Evolutionary conservation across 1,139 yeast genomes (phyloP).

Genomic region (Protomyces inouyei): DNA sequence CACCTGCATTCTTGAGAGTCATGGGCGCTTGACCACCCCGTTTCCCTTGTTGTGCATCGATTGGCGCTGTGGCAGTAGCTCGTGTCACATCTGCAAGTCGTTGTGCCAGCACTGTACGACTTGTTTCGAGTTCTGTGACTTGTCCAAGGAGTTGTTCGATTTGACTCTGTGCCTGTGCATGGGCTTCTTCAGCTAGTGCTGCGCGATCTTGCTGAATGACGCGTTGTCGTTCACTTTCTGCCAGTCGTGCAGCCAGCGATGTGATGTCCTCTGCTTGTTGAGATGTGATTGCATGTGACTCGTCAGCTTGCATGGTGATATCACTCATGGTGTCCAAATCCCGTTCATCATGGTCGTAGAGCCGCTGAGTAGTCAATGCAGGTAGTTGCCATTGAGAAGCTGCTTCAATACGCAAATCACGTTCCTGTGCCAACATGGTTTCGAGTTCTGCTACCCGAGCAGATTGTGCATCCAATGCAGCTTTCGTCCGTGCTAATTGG

Average conservation of each 20-base stretch:
- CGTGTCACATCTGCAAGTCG: background rate
- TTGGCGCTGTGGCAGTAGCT: background rate
- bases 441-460: constrained; percentile 14
- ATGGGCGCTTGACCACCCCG: background rate
- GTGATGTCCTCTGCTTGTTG: background rate
- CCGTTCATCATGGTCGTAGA: background rate
- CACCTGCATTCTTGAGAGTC: background rate
- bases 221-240: constrained; percentile 4
- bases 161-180: background rate
- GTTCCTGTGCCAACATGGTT: constrained; percentile 1
- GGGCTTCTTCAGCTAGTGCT: background rate
- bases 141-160: background rate
- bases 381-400: background rate
- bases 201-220: background rate
- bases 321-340: background rate
- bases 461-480: constrained; percentile 12
- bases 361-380: background rate
- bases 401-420: constrained; percentile 12
- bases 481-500: constrained; percentile 5
- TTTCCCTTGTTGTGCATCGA: background rate
- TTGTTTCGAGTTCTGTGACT: constrained; percentile 1
- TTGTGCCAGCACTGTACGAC: background rate
- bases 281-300: background rate
- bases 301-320: background rate
- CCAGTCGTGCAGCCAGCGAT: constrained; percentile 4